Evolutionary conservation across 768 basidiomycete genomes (phyloP), one percentile per base, ranked within the genome.

Genomic region (Termitomyces sp.): DNA sequence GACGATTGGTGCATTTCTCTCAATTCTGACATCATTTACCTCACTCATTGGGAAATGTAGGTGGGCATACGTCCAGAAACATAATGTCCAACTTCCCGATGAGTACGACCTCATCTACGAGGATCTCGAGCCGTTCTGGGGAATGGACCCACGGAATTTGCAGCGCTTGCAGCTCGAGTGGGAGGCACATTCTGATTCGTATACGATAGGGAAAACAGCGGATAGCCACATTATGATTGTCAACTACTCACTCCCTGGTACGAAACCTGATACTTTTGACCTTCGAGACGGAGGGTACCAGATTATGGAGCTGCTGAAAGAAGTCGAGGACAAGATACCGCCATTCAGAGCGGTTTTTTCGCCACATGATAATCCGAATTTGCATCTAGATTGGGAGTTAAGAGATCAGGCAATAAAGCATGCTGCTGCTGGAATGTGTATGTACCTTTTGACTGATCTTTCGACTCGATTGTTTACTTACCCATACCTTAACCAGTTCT

Each of bases 101-200:
- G 94, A 95, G 66, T 95, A 92, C 66, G 89, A 90, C 65, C 78
- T 79, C 48, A 82, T 95, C 24, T 68, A 80, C 53, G 73, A 78
- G 45, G 93, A 96, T 69, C 73, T 97, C n/a, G 84, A 83, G 46
- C 92, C 91, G 0, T 96, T 89, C 69, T 93, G 88, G 86, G 77
- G 82, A 1, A 75, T 95, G 61, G 61, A 72, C 32, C 77, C 78
- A 3, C 53, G 37, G 4, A 76, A 76, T 42, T 62, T 80, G 33
- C 73, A 70, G 32, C 58, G 54, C 16, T 68, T 76, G 4, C 71
- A 75, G 58, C 54, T 60, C 5, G 75, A 73, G 2, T 72, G 74
- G 71, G 77, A 77, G 58, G 70, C 60, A 4, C 68, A 76, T 36
- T 59, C 57, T 12, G 74, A 79, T 58, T 69, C 77, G 2, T 79